phyloP scores from a whole-genome alignment of 177 flowering plant species.

The Vitis hybrid region DNA sequence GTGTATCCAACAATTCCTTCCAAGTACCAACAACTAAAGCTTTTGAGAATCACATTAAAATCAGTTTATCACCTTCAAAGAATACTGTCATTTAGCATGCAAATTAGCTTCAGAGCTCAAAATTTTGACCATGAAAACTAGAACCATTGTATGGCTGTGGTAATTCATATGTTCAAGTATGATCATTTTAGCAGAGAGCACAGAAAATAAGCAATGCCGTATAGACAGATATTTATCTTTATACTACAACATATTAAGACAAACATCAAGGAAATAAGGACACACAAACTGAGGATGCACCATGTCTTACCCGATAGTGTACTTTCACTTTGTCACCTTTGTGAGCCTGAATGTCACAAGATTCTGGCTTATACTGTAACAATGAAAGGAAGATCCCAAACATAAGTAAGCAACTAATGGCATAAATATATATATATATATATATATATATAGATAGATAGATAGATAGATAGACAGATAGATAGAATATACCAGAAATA shows the following conservation, averaged over 20 bases:
- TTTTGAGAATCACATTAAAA: neutral
- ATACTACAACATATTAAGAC: neutral
- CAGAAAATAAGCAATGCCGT: neutral
- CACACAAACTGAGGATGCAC: slow-evolving; percentile 11
- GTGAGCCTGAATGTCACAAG: slow-evolving; percentile 93
- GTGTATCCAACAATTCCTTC: too few species aligned
- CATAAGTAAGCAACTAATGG: neutral
- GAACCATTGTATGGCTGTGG: neutral
- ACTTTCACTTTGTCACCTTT: slow-evolving; percentile 94
- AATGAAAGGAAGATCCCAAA: slow-evolving; percentile 6
- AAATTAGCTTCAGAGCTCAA: neutral
- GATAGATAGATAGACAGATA: rapidly evolving
- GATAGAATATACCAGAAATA: too few species aligned
- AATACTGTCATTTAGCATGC: neutral
- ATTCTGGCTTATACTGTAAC: slow-evolving; percentile 71
- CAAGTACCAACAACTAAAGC: neutral
- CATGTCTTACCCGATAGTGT: slow-evolving; percentile 73
- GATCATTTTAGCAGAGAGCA: neutral
- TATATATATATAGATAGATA: neutral
- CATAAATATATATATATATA: neutral
- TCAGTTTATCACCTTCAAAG: neutral
- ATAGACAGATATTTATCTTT: neutral
- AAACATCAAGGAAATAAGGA: neutral
- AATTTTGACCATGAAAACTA: neutral
- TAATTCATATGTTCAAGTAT: neutral